These are phyloP conservation scores for Primulina huaijiensis DNA, from an alignment of 257 asterid species.

Conservation along the genomic window DNA sequence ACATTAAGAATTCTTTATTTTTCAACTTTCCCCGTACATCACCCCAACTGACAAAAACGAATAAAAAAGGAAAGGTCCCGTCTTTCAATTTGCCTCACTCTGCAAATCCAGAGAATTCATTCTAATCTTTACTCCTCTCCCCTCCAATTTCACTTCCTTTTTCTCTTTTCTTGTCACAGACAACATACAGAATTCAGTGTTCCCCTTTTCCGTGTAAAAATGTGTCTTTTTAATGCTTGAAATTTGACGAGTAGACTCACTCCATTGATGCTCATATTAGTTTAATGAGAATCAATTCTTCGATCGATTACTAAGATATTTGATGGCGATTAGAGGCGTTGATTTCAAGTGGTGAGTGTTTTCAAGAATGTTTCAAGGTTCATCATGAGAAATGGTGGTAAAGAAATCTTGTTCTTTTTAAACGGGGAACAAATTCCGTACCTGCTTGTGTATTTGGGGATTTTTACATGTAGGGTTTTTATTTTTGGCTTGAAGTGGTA, in stretches of 20 bases:
- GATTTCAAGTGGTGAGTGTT: slow-evolving; percentile 78
- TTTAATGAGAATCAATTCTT: slow-evolving; percentile 44
- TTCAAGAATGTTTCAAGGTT: slow-evolving; percentile 3
- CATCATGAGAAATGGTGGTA: slow-evolving; percentile 16
- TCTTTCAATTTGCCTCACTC: not conserved
- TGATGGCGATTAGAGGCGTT: slow-evolving; percentile 86
- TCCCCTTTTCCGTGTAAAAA: not conserved
- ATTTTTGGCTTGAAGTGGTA: slow-evolving; percentile 3
- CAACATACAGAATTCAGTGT: not conserved
- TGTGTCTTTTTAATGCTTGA: not conserved
- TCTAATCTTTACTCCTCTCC: not conserved
- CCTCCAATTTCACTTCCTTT: not conserved
- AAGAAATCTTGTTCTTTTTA: not conserved
- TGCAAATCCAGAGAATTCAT: not conserved
- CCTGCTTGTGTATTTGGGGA: slow-evolving; percentile 10
- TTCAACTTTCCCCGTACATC: not conserved
- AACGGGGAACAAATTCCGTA: slow-evolving; percentile 11
- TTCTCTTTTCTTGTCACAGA: not conserved
- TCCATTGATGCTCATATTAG: slow-evolving; percentile 16
- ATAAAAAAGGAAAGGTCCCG: not conserved
- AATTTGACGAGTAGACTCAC: slow-evolving; percentile 6
- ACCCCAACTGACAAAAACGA: not conserved
- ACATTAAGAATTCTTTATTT: no score
- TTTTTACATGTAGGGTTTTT: slow-evolving; percentile 16
- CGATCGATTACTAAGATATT: slow-evolving; percentile 25